Conservation (phyloP, 495 filamentous ascomycete species). For the Chaetomidium leptoderma region DNA sequence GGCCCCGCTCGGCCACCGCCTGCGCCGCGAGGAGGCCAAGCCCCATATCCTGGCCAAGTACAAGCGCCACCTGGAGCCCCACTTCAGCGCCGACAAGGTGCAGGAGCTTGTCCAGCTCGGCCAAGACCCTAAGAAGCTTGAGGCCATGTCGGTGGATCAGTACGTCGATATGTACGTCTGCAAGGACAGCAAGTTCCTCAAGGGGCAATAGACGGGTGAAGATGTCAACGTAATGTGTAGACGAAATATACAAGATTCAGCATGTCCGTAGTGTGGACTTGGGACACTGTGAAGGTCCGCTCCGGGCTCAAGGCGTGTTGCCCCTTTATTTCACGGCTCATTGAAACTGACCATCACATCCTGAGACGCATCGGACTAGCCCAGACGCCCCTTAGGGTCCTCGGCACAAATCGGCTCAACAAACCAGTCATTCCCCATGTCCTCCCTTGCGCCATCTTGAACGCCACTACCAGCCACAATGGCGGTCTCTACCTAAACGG, state of each 20-base stretch:
- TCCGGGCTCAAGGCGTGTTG: too few relatives aligned
- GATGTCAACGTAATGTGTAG: slow-evolving; percentile 1
- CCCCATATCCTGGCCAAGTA: slow-evolving; percentile 93
- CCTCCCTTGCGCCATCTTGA: neutral
- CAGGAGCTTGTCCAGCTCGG: slow-evolving; percentile 74
- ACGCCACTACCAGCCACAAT: neutral
- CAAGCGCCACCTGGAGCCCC: slow-evolving; percentile 80
- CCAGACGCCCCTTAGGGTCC: too few relatives aligned
- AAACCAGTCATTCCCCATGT: neutral
- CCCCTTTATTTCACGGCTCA: neutral
- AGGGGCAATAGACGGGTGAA: slow-evolving; percentile 13
- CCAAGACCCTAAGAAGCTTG: slow-evolving; percentile 65
- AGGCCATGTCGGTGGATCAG: slow-evolving; percentile 77
- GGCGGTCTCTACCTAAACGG: neutral
- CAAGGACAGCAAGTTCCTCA: slow-evolving; percentile 53
- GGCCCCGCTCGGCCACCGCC: slow-evolving; percentile 87
- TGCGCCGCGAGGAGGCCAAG: slow-evolving; percentile 93
- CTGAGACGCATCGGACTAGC: too few relatives aligned
- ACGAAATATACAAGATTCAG: neutral
- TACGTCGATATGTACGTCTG: slow-evolving; percentile 89
- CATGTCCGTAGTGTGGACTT: neutral
- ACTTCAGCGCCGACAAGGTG: slow-evolving; percentile 70
- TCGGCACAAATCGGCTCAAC: neutral
- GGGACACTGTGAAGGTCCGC: neutral
- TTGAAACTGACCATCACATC: too few relatives aligned